A percentile compares a stretch with the other conserved stretches of the same genome.
Conservation (phyloP, 1,284 basidiomycete species). For the Puccinia polysora region DNA sequence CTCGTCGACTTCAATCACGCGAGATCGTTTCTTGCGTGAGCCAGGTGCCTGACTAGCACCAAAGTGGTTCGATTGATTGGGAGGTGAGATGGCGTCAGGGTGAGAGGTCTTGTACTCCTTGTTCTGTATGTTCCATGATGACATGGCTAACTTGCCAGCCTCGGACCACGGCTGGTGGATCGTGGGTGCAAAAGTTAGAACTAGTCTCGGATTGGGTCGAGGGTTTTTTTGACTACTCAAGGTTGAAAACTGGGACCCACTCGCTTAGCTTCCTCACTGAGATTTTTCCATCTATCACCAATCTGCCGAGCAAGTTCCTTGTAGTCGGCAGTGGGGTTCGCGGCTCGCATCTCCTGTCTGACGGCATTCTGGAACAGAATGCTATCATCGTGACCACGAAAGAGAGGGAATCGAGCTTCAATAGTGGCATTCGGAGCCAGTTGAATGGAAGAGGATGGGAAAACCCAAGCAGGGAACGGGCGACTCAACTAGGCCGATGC, state of each 20-base stretch:
- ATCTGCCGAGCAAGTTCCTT: conserved; percentile 69
- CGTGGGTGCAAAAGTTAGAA: neutral
- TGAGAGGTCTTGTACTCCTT: conserved; percentile 24
- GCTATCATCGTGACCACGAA: neutral
- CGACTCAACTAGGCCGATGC: conserved; percentile 41
- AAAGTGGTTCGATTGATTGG: neutral
- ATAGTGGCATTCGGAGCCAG: neutral
- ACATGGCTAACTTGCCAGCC: conserved; percentile 34
- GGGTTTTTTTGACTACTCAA: neutral
- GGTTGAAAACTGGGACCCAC: conserved; percentile 56
- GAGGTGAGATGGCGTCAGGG: conserved; percentile 19
- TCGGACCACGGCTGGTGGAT: conserved; percentile 30
- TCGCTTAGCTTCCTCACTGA: conserved; percentile 67
- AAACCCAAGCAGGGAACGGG: neutral
- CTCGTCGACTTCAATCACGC: neutral
- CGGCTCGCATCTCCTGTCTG: conserved; percentile 59
- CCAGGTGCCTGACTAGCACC: neutral
- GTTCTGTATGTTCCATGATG: conserved; percentile 30
- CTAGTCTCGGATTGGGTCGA: neutral
- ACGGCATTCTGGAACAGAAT: conserved; percentile 40
- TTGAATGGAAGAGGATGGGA: too few relatives aligned
- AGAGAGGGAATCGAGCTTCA: too few relatives aligned
- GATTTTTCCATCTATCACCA: conserved; percentile 67
- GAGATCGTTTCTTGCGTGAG: conserved; percentile 6
- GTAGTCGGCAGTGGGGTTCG: conserved; percentile 65